Evolutionary conservation across 1,284 basidiomycete genomes (phyloP), one percentile per base, ranked within the genome.

Genomic region (Prillingera fragicola): DNA sequence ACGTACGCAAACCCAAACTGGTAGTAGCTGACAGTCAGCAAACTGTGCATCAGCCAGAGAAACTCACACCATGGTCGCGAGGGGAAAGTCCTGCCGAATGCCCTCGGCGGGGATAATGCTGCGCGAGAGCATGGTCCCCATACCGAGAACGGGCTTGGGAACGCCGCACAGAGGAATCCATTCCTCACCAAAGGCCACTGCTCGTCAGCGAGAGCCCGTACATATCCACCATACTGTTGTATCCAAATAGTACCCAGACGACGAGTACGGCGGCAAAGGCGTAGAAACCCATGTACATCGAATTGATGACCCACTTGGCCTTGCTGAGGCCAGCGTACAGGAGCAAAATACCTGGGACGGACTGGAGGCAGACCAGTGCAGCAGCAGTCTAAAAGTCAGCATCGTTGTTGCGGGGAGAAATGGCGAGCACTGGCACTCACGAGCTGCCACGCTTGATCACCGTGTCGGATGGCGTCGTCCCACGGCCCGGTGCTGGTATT

Each of bases 271-370:
- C 43, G 4, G 43, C 51, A 29, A 55, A 53, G 18, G 47, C 54
- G 40, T 53, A 53, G 19, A 56, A 47, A 4, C 33, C 54, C 54
- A 56, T 55, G 37, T 53, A 55, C n/a, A 47, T 41, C 13, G 41
- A 38, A 31, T 54, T 54, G 38, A 54, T 49, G 2, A 45, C 45
- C 52, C 52, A 54, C 41, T 49, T 52, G 14, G 45, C 36, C 41
- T 50, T 50, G 21, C 37, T 33, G 18, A 56, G 29, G n/a, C 54
- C 54, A 24, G 48, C 41, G 34, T 56, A 56, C 32, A 54, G 40
- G 33, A 56, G 37, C 22, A 48, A 41, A 1, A 56, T 40, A 9
- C 54, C 51, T 3, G 47, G 54, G 13, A 53, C 38, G 38, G 43
- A 49, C 38, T 56, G 54, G 13, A 56, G 35, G 22, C 25, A 43